phyloP scores from a whole-genome alignment of 2,329 filamentous ascomycete genomes.

The Rugonectria rugulosa region DNA sequence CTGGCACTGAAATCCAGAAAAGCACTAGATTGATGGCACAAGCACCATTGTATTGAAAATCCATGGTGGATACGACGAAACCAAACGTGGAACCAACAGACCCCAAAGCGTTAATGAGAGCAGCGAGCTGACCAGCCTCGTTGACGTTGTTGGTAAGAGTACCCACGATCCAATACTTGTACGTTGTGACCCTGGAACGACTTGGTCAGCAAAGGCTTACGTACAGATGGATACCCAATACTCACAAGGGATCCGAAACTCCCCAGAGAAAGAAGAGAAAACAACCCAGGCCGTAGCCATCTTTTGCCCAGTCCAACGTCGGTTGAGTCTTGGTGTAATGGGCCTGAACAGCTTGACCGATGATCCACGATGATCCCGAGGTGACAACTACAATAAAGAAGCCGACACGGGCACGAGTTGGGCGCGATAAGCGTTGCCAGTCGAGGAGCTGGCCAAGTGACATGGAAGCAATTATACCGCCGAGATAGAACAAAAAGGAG shows the following conservation, averaged over 20 bases:
- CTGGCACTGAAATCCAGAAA: not conserved
- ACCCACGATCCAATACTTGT: not conserved
- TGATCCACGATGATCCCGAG: not conserved
- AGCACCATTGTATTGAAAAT: not conserved
- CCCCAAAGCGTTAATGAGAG: not conserved
- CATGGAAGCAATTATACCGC: not conserved
- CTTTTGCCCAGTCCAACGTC: not conserved
- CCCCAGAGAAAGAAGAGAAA: too few relatives aligned
- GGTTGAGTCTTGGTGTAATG: not conserved
- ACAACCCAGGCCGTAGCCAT: not conserved
- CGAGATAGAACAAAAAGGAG: not conserved
- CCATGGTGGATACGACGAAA: conserved; percentile 1
- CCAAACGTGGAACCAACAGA: not conserved
- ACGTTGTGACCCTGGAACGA: too few relatives aligned
- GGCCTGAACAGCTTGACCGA: not conserved
- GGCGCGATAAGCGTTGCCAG: not conserved
- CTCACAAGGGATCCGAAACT: too few relatives aligned
- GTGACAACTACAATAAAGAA: not conserved
- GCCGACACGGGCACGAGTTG: not conserved
- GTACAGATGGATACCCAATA: too few relatives aligned
- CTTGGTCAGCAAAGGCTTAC: too few relatives aligned
- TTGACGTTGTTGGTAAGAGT: not conserved
- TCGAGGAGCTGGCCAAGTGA: not conserved
- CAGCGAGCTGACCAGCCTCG: not conserved
- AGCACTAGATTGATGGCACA: not conserved